Evolutionary conservation across 352 stramenopile species (phyloP), one percentile per base, ranked within the genome.

Genomic region (Globisporangium lucens): DNA sequence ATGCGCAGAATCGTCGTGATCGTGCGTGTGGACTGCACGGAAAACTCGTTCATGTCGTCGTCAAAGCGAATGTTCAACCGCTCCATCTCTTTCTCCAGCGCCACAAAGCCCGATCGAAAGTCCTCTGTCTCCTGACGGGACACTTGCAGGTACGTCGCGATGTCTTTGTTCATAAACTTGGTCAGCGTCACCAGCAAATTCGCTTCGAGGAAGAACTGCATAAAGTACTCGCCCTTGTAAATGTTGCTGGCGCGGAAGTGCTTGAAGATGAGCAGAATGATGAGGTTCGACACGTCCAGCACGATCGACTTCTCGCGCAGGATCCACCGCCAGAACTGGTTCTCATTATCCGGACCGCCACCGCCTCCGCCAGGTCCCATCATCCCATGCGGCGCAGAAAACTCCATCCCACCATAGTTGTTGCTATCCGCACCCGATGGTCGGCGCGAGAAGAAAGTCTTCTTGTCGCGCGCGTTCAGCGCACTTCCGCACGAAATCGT

Each of bases 81-180:
- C 10, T 89, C 81, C 9, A 87, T 55, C 24, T 90, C 82, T 46
- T 81, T 79, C 59, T 91, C 81, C 24, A 91, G 77, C 13, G 73
- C 72, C 56, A 80, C 79, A 22, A 93, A 89, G 13, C 87, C 84
- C 9, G 69, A 76, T 24, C 83, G 83, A 0, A 55, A 29, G 35
- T 90, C 80, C 38, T 90, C 78, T 0, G 59, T 59, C 24, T 89
- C 80, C 66, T 89, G 79, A 0, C 81, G 75, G 22, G 81, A 77
- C 49, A 91, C 83, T 63, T 94, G 86, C 30, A 94, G 71, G 63
- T 93, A 94, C 41, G 84, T 91, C 13, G 74, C 72, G 64, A 92
- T 73, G 75, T 94, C 87, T 67, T 92, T 91, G 69, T 94, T 94
- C 83, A 94, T 91, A 65, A 93, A 94, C 66, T 94, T 94, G 61